Base-by-base conservation (phyloP, 1,284 basidiomycete genomes). In the Trichosporon ovoides region DNA sequence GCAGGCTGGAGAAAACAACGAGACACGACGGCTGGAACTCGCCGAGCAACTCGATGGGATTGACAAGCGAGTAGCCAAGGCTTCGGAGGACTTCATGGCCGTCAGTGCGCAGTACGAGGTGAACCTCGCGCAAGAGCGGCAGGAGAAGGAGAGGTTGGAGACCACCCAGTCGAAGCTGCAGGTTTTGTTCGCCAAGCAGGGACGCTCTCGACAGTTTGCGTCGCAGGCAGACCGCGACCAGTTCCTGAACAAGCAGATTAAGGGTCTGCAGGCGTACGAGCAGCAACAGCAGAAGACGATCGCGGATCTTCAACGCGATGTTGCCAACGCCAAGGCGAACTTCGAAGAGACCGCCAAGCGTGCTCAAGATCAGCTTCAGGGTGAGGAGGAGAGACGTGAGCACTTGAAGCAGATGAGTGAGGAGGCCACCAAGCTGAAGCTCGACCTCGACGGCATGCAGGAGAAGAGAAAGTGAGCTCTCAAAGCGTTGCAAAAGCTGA, bases 141-240 rank as follows among this genome's bases (percentile, higher is more conserved):
- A 81, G n/a, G 85, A 88, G 70, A 86, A 85, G 72, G 81, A 85
- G 56, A 63, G 66, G 78, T 81, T 94, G 63, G 90, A 92, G 61
- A 84, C 86, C 38, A 85, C 85, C 0, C 83, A 83, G 52, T 85
- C 87, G 0, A 82, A 81, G 52, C 79, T 96, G 3, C 81, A 83
- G 1, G 84, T 87, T 0, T 79, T 97, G 1, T 90, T 87, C 69
- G 86, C 88, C 9, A 96, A 96, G 72, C 90, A 91, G 72, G 91
- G 91, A 1, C 87, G 94, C 28, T 81, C 87, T 24, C 84, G 85
- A 53, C 89, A 88, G 66, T 97, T 95, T 79, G 79, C 84, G n/a
- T 89, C 87, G 12, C 85, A 86, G 69, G 81, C 82, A 0, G 91
- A 92, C 66, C 85, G 93, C 13, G 93, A 97, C 70, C 76, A 81